Evolutionary conservation across 2,329 filamentous ascomycete species (phyloP), one percentile per base, ranked within the genome.

Genomic region (Colletotrichum incanum): DNA sequence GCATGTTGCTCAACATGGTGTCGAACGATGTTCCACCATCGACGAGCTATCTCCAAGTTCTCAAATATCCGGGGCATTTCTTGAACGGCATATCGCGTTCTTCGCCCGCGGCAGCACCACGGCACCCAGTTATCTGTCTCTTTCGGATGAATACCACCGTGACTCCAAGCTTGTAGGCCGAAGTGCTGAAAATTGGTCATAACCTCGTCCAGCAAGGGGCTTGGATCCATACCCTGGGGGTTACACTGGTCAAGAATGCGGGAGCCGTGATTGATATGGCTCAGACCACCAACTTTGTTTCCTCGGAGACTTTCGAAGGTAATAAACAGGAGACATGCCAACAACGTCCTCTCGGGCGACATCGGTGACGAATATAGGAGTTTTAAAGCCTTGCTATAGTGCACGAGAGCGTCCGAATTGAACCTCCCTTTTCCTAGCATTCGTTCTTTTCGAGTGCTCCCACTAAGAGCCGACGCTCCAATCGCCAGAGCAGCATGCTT

Each of bases 251-350:
- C 67, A 3, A 71, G 8, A 14, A 73, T 63, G 1, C 41, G 37
- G 20, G 63, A 63, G 37, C 83, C 83, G 55, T 84, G 81, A 1
- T 77, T 82, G 45, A 84, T 76, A 64, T 84, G 83, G 65, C 83
- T 83, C 14, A 84, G 76, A 4, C 82, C 82, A 1, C 80, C 81
- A 1, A 81, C 77, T 67, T 80, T 79, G 28, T 84, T 84, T 1
- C 82, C 82, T 3, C 82, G 75, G 65, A 83, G 82, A 1, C 80
- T 75, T 54, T 84, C 83, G 54, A 84, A 84, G 71, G 82, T 83
- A 49, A 84, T 82, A 60, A 84, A 84, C 0, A 84, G 73, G 3
- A 84, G 75, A 0, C 83, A 84, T 0, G 82, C 82, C 2, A 84
- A 67, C 7, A 72, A 6, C 0, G 8, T 81, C 82, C 23, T 80